Percentiles rank a stretch among this genome's conserved stretches.
Evolutionary conservation across 176 grass and related monocot species (phyloP).

Genomic region (Hyparrhenia diplandra): DNA sequence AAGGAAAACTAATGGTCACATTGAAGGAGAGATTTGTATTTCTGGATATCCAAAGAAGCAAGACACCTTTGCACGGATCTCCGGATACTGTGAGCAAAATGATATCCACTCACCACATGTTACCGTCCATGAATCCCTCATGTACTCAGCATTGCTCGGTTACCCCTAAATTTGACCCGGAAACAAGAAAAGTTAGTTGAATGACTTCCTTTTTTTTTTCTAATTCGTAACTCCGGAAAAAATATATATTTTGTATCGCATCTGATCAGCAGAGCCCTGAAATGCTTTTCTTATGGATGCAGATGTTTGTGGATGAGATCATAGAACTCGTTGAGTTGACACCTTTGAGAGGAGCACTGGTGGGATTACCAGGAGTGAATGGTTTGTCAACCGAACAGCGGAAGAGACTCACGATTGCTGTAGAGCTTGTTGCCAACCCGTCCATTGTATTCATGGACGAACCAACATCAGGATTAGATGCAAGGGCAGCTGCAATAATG

Average conservation of each 20-base stretch:
- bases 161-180: neutral
- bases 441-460: too few species aligned
- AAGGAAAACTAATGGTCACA: neutral
- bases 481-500: too few species aligned
- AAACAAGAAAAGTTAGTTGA: neutral
- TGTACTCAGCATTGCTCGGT: neutral
- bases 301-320: too few species aligned
- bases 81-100: neutral
- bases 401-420: too few species aligned
- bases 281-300: neutral
- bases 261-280: neutral
- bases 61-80: neutral
- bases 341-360: too few species aligned
- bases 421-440: too few species aligned
- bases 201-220: neutral
- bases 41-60: neutral
- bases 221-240: too few species aligned
- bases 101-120: neutral
- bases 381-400: too few species aligned
- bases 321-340: too few species aligned
- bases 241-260: too few species aligned
- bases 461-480: too few species aligned
- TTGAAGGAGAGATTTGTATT: neutral
- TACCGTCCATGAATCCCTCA: neutral
- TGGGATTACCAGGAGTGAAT: too few species aligned